Evolutionary conservation across 495 filamentous ascomycete species (phyloP), one percentile per base, ranked within the genome.

Genomic region (Aspergillus sclerotiicarbonarius): DNA sequence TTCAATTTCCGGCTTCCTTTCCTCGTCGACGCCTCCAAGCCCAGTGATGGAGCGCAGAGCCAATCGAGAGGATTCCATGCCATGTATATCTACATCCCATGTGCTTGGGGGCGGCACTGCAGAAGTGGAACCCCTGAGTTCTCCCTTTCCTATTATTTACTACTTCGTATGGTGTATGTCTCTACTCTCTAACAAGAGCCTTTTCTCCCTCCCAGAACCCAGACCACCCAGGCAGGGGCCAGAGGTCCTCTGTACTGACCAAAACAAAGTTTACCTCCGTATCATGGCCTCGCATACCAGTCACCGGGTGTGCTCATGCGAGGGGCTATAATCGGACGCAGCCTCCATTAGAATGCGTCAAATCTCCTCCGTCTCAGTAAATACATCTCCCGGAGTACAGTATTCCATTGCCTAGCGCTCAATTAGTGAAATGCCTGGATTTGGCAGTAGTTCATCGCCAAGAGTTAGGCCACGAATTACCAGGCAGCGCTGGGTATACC

Each of bases 331-430:
- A 57, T 53, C 44, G 35, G 25, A 48, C 15, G n/a, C 29, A 16
- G 31, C 29, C 8, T n/a, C 47, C 47, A 50, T 25, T 32, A 30
- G 13, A 8, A 53, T 20, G 16, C 18, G 21, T 48, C n/a, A 29
- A 46, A 45, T 39, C 20, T 44, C 37, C 45, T 44, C 50, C 37
- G 47, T 25, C 25, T 25, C 25, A 3, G 25, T 25, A 25, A 19
- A 35, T 51, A 6, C n/a, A 13, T 46, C 32, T 2, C 12, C 32
- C 60, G 63, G 63, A 66, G 55, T 31, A 58, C 60, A 37, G 60
- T 60, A 44, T 50, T 65, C 59, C 59, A 62, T 52, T 49, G 31
- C 35, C 59, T 60, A 57, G 53, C 45, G 51, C 31, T 50, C 47
- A 20, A 15, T 35, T 48, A 37, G 5, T 16, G 8, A 62, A 59